Evolutionary conservation across 805 yeast genomes (phyloP), one percentile per base, ranked within the genome.

Genomic region (Lachancea cidri): DNA sequence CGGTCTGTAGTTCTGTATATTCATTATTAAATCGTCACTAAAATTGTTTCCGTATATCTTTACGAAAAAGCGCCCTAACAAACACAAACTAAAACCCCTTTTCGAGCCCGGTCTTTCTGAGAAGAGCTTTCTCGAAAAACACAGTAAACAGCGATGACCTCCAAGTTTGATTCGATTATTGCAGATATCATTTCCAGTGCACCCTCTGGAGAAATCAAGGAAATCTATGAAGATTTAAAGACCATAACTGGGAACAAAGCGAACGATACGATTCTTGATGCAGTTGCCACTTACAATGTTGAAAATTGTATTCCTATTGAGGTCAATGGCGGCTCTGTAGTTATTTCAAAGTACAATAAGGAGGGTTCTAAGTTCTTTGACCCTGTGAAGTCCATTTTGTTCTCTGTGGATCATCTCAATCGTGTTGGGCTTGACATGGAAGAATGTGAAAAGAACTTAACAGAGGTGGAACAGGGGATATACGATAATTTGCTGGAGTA

Each of bases 321-420:
- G 13, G 57, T 64, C 15, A 50, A 60, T 9, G 62, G 62, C 6
- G 54, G 65, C 31, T 49, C 63, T 5, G 62, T 71, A 0, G 62
- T 79, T 3, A 47, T 80, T 11, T 73, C 82, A 1, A 58, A 69
- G 43, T 71, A 66, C 59, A 81, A 80, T 49, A 64, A 65, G 36
- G 53, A 60, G 14, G 76, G 71, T 2, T 51, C 78, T 13, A 80
- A 77, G 53, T 81, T 71, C 49, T 66, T 71, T 48, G 94, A 85
- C 54, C 73, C 71, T 22, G 62, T 62, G 1, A 63, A 60, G 20
- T 69, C 72, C 18, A 57, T 72, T 38, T 58, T 67, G 31, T 81
- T 83, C 58, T 76, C 77, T 42, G 76, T 83, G 35, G 85, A 84
- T 56, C 75, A 80, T 46, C 56, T 69, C 7, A 59, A 65, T 4